Base-by-base conservation (phyloP, 2,329 filamentous ascomycete genomes). In the Fusarium stilboides region DNA sequence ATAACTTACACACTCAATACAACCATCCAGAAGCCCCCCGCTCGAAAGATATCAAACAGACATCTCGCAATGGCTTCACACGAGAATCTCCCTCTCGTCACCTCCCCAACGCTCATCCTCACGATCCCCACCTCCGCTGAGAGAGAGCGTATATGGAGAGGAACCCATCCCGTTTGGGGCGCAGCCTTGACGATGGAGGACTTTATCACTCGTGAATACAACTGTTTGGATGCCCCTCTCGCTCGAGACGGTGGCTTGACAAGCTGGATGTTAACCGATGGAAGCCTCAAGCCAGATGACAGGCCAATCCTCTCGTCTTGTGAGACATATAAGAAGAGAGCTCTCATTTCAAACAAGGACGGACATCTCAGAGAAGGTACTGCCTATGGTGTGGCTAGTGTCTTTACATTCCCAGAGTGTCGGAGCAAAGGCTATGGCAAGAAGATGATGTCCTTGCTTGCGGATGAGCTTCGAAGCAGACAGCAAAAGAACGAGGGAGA, bases 341-440 rank as follows among this genome's bases (percentile, higher is more conserved):
- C 87, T 7, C 74, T 90, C 5, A 79, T 86, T 36, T 79, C 82
- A 33, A 69, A 68, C 19, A 74, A 75, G 0, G 74, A 79, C 8
- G 79, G 79, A 44, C 68, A 70, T 37, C 74, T 79, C 34, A 73
- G 75, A 8, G 88, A 93, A 45, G 87, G 86, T 3, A 81, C 89
- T 12, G 88, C 88, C 17, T 91, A 97, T 79, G 94, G 92, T 7
- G 87, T 97, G 58, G 92, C 90, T 15, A 93, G 91, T 63, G 94
- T 97, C n/a, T 96, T 91, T 77, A 94, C 90, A 6, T 86, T 89
- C 40, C 85, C 88, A 1, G 83, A 88, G 72, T 88, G 88, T 77
- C 82, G 93, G 59, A 90, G 91, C 6, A 86, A 85, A 69, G 92
- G 93, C 20, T 97, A 97, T 79, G 94, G 93, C 1, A 87, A 86